Evolutionary conservation across 345 rosid species (phyloP).

Genomic region (Nephelium lappaceum): DNA sequence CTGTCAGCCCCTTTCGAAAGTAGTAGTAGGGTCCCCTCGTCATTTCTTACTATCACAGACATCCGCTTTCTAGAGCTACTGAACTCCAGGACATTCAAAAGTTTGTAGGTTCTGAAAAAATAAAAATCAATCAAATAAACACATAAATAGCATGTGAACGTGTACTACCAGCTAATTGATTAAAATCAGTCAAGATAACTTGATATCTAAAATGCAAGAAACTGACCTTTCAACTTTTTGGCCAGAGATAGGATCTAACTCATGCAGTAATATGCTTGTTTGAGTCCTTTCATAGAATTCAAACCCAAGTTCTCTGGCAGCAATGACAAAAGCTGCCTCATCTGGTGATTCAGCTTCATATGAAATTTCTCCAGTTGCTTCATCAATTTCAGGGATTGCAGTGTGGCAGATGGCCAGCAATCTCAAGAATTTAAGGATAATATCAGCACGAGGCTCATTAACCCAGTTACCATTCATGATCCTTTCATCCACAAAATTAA

Average conservation of each 20-base stretch:
- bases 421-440: constrained; percentile 64
- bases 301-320: constrained; percentile 91
- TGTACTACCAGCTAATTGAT: not conserved
- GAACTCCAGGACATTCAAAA: constrained; percentile 79
- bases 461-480: constrained; percentile 75
- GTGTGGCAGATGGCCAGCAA: constrained; percentile 92
- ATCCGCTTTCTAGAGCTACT: constrained; percentile 80
- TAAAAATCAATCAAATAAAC: not conserved
- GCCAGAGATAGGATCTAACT: constrained; percentile 63
- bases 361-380: constrained; percentile 61
- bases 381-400: constrained; percentile 88
- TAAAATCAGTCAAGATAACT: not conserved
- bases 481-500: constrained; percentile 80
- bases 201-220: constrained; percentile 10
- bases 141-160: not conserved
- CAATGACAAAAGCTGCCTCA: constrained; percentile 94
- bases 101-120: constrained; percentile 65
- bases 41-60: constrained; percentile 81
- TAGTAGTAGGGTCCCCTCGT: constrained; percentile 73
- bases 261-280: constrained; percentile 63
- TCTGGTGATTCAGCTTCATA: constrained; percentile 99
- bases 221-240: constrained; percentile 58
- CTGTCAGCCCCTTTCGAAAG: constrained; percentile 98
- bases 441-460: constrained; percentile 52
- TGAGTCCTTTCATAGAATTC: constrained; percentile 84